Conservation (phyloP, 345 rosid genomes). For the Rubroshorea leprosula region DNA sequence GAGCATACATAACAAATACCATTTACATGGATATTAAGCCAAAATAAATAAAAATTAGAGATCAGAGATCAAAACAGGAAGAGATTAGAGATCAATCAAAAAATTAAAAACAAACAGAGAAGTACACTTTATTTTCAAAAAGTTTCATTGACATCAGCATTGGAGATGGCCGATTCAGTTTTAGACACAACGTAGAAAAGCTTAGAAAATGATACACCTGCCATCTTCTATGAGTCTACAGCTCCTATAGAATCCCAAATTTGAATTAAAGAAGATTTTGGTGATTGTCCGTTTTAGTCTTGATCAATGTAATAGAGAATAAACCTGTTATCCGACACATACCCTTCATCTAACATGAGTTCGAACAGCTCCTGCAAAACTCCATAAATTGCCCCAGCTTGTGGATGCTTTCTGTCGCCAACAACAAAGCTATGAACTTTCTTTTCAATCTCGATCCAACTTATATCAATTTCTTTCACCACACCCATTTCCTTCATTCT, state of each 20-base stretch:
- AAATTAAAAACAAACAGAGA: no score
- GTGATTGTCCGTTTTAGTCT: background rate
- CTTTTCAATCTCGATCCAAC: slow-evolving; percentile 88
- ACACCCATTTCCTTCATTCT: slow-evolving; percentile 71
- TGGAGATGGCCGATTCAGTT: background rate
- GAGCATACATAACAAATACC: no score
- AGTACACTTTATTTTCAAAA: no score
- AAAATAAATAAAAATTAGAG: no score
- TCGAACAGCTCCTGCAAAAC: slow-evolving; percentile 43
- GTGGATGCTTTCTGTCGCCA: slow-evolving; percentile 72
- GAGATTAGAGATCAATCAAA: no score
- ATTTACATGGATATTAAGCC: no score
- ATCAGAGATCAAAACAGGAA: no score
- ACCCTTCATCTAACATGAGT: slow-evolving; percentile 67
- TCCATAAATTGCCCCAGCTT: slow-evolving; percentile 43
- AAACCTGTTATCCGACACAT: slow-evolving; percentile 47
- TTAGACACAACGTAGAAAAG: no score
- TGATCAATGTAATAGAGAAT: slow-evolving; percentile 30
- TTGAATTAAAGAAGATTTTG: background rate
- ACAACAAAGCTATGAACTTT: slow-evolving; percentile 70
- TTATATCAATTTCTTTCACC: slow-evolving; percentile 70
- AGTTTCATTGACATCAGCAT: background rate
- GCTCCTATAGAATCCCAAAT: no score
- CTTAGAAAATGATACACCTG: background rate
- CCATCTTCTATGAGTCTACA: background rate